Conservation (phyloP, 768 basidiomycete species). For the Psilocybe subaeruginosa region DNA sequence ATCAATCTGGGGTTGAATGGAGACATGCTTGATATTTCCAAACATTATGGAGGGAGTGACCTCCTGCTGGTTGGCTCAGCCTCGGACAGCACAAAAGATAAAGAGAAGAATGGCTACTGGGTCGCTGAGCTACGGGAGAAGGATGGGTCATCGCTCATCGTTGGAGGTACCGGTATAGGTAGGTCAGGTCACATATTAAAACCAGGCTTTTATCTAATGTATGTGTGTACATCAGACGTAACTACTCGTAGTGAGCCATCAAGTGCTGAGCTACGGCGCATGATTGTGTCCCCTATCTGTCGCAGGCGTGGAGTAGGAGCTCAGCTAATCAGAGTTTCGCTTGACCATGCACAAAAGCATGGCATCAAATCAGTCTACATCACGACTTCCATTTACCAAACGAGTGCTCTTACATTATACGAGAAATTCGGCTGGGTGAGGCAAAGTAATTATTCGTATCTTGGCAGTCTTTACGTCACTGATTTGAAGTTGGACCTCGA, state of each 20-base stretch:
- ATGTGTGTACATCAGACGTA: constrained; percentile 6
- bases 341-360: constrained; percentile 18
- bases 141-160: constrained; percentile 3
- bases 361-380: constrained; percentile 3
- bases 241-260: constrained; percentile 9
- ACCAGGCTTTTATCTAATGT: too few relatives aligned
- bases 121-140: constrained; percentile 16
- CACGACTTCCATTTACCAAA: constrained; percentile 3
- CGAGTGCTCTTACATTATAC: constrained; percentile 10
- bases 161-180: constrained; percentile 21
- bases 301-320: constrained; percentile 22
- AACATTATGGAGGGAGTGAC: constrained; percentile 13
- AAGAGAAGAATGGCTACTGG: constrained; percentile 18
- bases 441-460: neutral
- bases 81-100: neutral
- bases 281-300: constrained; percentile 23
- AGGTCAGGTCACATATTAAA: neutral
- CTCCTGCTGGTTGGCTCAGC: neutral
- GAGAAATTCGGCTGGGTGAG: constrained; percentile 14
- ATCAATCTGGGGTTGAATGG: constrained; percentile 6
- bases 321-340: constrained; percentile 9
- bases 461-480: neutral
- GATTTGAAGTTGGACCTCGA: neutral
- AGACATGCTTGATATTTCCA: constrained; percentile 22
- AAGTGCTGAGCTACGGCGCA: constrained; percentile 23